Base-by-base conservation (phyloP, 179 eudicot genomes). In the Spergularia azorica region DNA sequence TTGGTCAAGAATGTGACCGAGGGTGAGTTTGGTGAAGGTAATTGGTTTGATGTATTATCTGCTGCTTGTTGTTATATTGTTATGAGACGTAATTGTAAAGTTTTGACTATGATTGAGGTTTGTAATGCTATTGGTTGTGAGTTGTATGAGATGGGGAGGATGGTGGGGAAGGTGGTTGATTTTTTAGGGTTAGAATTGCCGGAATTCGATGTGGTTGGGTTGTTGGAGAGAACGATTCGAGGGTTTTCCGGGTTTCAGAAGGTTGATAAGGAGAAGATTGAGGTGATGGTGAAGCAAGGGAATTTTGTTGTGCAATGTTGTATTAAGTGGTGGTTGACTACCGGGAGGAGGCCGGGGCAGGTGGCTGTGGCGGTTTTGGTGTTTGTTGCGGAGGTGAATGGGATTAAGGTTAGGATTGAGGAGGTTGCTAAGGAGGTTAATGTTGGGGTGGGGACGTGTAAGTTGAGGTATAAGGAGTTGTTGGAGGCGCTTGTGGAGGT, bases 301-400 rank as follows among this genome's bases (percentile, higher is more conserved):
- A 81, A 81, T 67, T 92, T 90, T 77, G 70, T 94, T 58, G 56
- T 94, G 58, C 98, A 91, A 54, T 92, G 98, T 83, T 83, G 88
- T 85, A 79, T 91, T 54, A 88, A 94, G 83, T 94, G 98, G 98
- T 92, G 75, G 79, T 76, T 95, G 83, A 91, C 96, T 0, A 95
- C 98, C 0, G 97, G 98, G 61, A 77, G 98, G 79, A 82, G 88
- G 79, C 98, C 96, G 0, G 87, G 90, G 73, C 95, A 91, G 2
- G 85, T 91, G 62, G 92, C 83, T 41, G 90, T 82, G 60, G 92
- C 98, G 9, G 90, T 92, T 51, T 72, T 92, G 85, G 88, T 87
- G 39, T 89, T 92, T 79, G 87, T 94, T 56, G 95, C 81, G 0
- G 84, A 74, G 63, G 70, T 92, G 85, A 94, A 94, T 85, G 86